Percentiles rank a stretch among this genome's conserved stretches.
These are phyloP conservation scores for Pleomassaria siparia DNA, from an alignment of 2,329 filamentous ascomycete species.

Conservation along the genomic window DNA sequence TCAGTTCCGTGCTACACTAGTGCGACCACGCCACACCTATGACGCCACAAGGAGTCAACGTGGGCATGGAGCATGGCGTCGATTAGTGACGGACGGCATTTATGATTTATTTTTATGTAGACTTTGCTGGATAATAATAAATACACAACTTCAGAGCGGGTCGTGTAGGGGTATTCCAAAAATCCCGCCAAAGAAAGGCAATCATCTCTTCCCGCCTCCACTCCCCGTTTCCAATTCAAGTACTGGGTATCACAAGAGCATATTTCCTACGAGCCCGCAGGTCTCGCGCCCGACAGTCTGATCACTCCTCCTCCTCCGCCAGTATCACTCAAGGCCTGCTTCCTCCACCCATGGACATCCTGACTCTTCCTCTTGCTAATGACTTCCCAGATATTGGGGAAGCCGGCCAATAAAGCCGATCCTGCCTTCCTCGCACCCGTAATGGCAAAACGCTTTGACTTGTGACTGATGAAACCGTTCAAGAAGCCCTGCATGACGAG, in stretches of 20 bases:
- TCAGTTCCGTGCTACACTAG: too few relatives aligned
- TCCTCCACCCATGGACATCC: constrained; percentile 76
- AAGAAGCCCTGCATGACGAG: constrained; percentile 80
- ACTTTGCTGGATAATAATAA: too few relatives aligned
- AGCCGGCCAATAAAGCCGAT: constrained; percentile 67
- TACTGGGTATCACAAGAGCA: background rate
- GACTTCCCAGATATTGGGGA: constrained; percentile 72
- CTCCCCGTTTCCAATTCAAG: background rate
- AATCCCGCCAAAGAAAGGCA: too few relatives aligned
- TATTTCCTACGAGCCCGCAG: constrained; percentile 37
- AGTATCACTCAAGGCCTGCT: constrained; percentile 25
- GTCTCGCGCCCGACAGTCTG: constrained; percentile 58
- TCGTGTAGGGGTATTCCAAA: too few relatives aligned
- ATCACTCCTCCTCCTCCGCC: constrained; percentile 57
- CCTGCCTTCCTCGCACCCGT: constrained; percentile 65
- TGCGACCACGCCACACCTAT: too few relatives aligned
- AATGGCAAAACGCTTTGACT: constrained; percentile 76
- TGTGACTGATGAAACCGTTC: constrained; percentile 81
- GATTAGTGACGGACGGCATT: too few relatives aligned
- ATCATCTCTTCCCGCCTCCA: too few relatives aligned
- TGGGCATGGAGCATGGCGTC: too few relatives aligned
- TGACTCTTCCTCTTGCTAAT: constrained; percentile 63
- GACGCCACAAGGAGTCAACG: too few relatives aligned
- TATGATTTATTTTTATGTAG: too few relatives aligned
- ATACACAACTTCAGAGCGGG: too few relatives aligned